These are phyloP conservation scores for Hypericum androsaemum DNA, from an alignment of 345 rosid genomes.

Conservation along the genomic window DNA sequence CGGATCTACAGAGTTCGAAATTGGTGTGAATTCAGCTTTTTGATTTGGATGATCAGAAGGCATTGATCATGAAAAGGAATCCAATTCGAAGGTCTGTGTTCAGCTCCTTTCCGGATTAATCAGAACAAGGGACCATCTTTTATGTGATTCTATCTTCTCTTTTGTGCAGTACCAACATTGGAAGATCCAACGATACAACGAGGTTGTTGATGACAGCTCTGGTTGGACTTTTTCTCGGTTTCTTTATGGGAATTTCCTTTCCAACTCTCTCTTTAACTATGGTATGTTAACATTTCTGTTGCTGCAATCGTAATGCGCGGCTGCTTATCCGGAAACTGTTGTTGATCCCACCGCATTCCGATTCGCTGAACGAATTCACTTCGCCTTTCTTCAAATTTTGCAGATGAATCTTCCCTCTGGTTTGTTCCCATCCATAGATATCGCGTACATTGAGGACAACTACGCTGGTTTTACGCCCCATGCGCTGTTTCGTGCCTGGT, in stretches of 20 bases:
- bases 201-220: slow-evolving; percentile 60
- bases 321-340: neutral
- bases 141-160: slow-evolving; percentile 1
- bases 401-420: slow-evolving; percentile 82
- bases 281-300: slow-evolving; percentile 24
- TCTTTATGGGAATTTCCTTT: slow-evolving; percentile 68
- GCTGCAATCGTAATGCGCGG: slow-evolving; percentile 1
- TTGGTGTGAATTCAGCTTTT: slow-evolving; percentile 13
- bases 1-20: too few relatives aligned
- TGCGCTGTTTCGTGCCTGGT: slow-evolving; percentile 52
- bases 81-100: slow-evolving; percentile 29
- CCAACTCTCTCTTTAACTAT: slow-evolving; percentile 69
- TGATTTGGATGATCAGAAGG: slow-evolving; percentile 18
- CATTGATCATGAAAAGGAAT: slow-evolving; percentile 24
- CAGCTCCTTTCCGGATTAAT: slow-evolving; percentile 1
- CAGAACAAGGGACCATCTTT: neutral
- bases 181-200: slow-evolving; percentile 64
- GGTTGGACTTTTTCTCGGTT: slow-evolving; percentile 62
- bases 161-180: slow-evolving; percentile 36
- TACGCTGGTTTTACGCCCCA: slow-evolving; percentile 71
- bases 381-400: slow-evolving; percentile 17
- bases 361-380: slow-evolving; percentile 8
- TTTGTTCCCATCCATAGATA: slow-evolving; percentile 72
- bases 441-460: slow-evolving; percentile 69
- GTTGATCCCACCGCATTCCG: slow-evolving; percentile 5